These are phyloP conservation scores for Termitomyces sp. DNA, from an alignment of 768 basidiomycete species.

Conservation along the genomic window DNA sequence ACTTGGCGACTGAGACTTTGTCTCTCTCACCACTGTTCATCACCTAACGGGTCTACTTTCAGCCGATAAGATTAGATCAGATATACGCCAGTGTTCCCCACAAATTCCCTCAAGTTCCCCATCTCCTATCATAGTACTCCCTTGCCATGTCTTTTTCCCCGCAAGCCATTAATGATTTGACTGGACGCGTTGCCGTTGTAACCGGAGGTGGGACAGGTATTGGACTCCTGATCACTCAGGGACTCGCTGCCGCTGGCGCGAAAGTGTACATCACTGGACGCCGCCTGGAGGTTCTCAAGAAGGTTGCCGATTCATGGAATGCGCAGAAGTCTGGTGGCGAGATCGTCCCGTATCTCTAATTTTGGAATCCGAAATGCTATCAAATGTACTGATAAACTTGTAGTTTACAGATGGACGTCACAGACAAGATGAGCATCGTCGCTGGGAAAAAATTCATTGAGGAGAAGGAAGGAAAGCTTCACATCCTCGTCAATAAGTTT, in stretches of 20 bases:
- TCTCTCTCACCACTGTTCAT: too few relatives aligned
- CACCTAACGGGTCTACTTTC: too few relatives aligned
- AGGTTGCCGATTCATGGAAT: slow-evolving; percentile 47
- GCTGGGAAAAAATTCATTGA: slow-evolving; percentile 50
- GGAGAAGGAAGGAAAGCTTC: slow-evolving; percentile 63
- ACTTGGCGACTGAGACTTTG: too few relatives aligned
- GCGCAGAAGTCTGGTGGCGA: slow-evolving; percentile 39
- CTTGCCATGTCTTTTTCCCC: slow-evolving; percentile 28
- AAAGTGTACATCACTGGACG: slow-evolving; percentile 80
- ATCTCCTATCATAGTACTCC: not conserved
- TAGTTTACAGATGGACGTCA: slow-evolving; percentile 67
- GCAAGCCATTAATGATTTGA: slow-evolving; percentile 44
- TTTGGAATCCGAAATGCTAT: not conserved
- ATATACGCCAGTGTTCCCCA: too few relatives aligned
- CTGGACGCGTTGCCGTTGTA: slow-evolving; percentile 53
- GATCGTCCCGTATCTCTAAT: slow-evolving; percentile 51
- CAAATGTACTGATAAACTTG: not conserved
- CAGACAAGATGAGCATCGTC: slow-evolving; percentile 63
- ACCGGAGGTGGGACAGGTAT: slow-evolving; percentile 55
- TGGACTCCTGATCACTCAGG: slow-evolving; percentile 64
- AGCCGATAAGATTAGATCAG: not conserved
- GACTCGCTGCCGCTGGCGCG: slow-evolving; percentile 74
- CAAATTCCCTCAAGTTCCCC: too few relatives aligned
- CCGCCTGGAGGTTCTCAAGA: slow-evolving; percentile 61
- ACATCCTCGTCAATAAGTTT: slow-evolving; percentile 83